Evolutionary conservation across 2,329 filamentous ascomycete species (phyloP), one percentile per base, ranked within the genome.

Genomic region (Penicillium olsonii): DNA sequence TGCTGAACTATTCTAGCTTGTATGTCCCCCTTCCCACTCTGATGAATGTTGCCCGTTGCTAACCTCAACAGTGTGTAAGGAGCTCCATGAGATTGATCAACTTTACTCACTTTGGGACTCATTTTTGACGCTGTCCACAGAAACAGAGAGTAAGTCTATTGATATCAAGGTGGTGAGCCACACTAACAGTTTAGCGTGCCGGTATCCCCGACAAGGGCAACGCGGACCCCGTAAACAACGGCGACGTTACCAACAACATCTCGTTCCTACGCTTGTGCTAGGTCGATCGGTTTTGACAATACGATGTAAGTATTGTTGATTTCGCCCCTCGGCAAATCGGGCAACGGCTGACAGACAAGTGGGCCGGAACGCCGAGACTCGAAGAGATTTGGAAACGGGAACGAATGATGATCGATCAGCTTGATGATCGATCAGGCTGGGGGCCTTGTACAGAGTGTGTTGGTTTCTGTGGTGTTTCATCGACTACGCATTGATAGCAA

Each of bases 191-290:
- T 22, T 22, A 52, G 44, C 49, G 44, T 26, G 34, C 24, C 44
- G 35, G 45, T 15, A 31, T 39, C 22, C 35, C 39, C 33, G 46
- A 33, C 31, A 42, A 53, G 14, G 51, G 46, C 35, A 33, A 53
- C 19, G 46, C 50, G 22, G 39, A 50, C 34, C 51, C 51, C 17
- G 42, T 45, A 38, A 53, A 53, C 34, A 37, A 53, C 10, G 51
- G 51, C 31, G 42, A 45, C 11, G 51, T 53, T 19, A 50, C 45
- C 42, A 53, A 53, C 39, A 50, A 53, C 37, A 41, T 53, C 38
- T 53, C 51, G 15, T 42, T 53, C 33, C 35, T 53, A 11, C 51
- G 47, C 22, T 40, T 53, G 19, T 53, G 51, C 17, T 53, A 50
- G 38, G 43, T 9, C 24, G 31, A 37, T 42, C n/a, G 40, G 20